Base-by-base conservation (phyloP, 371 early-diverging fungal species). In the Blakeslea trispora region DNA sequence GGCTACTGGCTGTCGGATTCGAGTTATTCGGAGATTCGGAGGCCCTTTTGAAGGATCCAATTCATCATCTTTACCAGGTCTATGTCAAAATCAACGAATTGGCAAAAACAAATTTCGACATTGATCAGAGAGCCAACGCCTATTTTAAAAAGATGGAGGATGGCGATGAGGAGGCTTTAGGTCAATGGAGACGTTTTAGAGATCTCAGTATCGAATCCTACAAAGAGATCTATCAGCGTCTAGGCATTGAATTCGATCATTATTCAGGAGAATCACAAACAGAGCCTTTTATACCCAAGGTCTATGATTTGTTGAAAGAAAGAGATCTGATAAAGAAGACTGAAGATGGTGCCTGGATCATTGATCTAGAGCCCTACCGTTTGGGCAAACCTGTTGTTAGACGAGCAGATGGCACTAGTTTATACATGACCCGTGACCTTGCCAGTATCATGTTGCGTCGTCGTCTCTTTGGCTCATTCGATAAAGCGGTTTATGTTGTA, bases 231-330 rank as follows among this genome's bases (percentile, higher is more conserved):
- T 99, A 99, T 62, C 84, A 81, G 15, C 90, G 94, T 39, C 76
- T 99, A 39, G 91, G 91, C 57, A 83, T 98, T 56, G 61, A 84
- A 17, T 99, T 99, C 80, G 98, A 98, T 65, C 79, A 89, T 18
- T 99, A 95, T 74, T 95, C 95, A 1, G 99, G 99, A 23, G 99
- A 99, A 76, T 96, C 97, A 13, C 81, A 92, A 68, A 94, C 91
- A 59, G 84, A 85, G 9, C 72, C 74, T 37, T 85, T 83, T 62
- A 91, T 93, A 53, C 74, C 82, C 5, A 77, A 82, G 45, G 89
- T 92, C 13, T 81, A 92, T 48, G 58, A 83, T 31, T 72, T 85
- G 46, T 77, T 93, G 17, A 50, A 72, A n/a, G 77, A 57, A 15
- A 67, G 79, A 18, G 74, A 72, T 0, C 59, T 93, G 22, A 50